Percentiles rank a stretch among this genome's conserved stretches.
Conservation (phyloP, 208 protist species). For the Trypanosoma theileri region DNA sequence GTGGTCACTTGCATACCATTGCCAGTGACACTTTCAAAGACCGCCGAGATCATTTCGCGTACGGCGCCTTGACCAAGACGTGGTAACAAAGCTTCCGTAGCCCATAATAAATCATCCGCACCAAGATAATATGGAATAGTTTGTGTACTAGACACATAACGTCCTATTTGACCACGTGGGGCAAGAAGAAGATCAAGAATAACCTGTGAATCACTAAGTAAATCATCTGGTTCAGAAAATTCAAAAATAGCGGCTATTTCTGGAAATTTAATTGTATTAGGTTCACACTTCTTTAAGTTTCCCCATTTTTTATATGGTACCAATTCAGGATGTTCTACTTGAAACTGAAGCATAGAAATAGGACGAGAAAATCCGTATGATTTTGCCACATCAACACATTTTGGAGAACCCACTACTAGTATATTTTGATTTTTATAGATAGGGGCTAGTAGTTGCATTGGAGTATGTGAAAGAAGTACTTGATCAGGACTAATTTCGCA, state of each 20-base stretch:
- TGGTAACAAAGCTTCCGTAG: constrained; percentile 68
- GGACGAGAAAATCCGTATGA: constrained; percentile 74
- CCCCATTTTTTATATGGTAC: constrained; percentile 76
- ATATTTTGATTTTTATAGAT: constrained; percentile 49
- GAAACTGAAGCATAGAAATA: constrained; percentile 68
- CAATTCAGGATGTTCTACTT: constrained; percentile 75
- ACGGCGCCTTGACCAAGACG: constrained; percentile 78
- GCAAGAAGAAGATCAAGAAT: constrained; percentile 77
- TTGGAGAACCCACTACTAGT: constrained; percentile 59
- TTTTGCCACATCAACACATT: constrained; percentile 51
- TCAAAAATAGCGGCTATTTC: constrained; percentile 68
- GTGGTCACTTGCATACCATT: constrained; percentile 58
- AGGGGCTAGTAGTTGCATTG: constrained; percentile 72
- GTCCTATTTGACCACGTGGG: constrained; percentile 49
- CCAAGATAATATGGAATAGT: constrained; percentile 66
- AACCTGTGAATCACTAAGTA: constrained; percentile 79
- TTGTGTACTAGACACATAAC: constrained; percentile 58
- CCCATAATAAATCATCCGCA: constrained; percentile 79
- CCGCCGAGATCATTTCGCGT: constrained; percentile 81
- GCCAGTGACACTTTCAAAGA: constrained; percentile 78
- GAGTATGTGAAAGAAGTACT: constrained; percentile 73
- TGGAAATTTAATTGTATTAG: constrained; percentile 41
- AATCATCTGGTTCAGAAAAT: constrained; percentile 74
- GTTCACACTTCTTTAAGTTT: constrained; percentile 22
- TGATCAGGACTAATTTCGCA: constrained; percentile 54